These are phyloP conservation scores for Cladobotryum mycophilum DNA, from an alignment of 2,329 filamentous ascomycete genomes.

Conservation along the genomic window DNA sequence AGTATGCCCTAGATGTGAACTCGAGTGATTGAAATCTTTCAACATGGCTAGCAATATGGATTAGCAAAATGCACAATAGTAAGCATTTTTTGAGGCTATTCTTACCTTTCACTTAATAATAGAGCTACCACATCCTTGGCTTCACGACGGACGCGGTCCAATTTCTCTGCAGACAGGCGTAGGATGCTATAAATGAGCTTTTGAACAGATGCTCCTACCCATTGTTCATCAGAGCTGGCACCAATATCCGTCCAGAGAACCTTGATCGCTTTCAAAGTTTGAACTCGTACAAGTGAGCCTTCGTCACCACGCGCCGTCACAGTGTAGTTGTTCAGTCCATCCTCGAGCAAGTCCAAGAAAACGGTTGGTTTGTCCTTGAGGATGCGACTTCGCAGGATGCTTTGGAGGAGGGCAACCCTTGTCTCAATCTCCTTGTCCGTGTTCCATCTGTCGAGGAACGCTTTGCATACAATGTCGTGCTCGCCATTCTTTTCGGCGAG, in stretches of 20 bases:
- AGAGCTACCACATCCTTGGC: constrained; percentile 51
- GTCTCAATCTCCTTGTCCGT: constrained; percentile 45
- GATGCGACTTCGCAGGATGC: constrained; percentile 42
- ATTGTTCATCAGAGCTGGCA: constrained; percentile 10
- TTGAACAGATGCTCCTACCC: constrained; percentile 26
- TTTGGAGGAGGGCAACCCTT: constrained; percentile 49
- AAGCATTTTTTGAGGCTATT: constrained; percentile 5
- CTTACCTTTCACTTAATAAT: constrained; percentile 41
- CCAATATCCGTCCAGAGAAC: constrained; percentile 46
- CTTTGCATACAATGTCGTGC: constrained; percentile 34
- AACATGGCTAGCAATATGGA: constrained; percentile 24
- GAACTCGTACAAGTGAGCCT: constrained; percentile 76
- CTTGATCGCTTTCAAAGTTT: constrained; percentile 71
- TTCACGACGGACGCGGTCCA: constrained; percentile 74
- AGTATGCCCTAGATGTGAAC: constrained; percentile 57
- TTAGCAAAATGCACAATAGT: not conserved
- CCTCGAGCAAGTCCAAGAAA: constrained; percentile 43
- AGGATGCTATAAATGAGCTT: constrained; percentile 46
- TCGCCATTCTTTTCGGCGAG: constrained; percentile 22
- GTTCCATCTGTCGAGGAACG: constrained; percentile 48
- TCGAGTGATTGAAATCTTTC: constrained; percentile 32
- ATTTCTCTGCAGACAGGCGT: constrained; percentile 76
- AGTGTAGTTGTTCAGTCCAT: constrained; percentile 80
- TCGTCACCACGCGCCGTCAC: constrained; percentile 85
- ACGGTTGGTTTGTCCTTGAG: constrained; percentile 33